These are phyloP conservation scores for Hevea brasiliensis DNA, from an alignment of 345 rosid genomes.

Conservation along the genomic window DNA sequence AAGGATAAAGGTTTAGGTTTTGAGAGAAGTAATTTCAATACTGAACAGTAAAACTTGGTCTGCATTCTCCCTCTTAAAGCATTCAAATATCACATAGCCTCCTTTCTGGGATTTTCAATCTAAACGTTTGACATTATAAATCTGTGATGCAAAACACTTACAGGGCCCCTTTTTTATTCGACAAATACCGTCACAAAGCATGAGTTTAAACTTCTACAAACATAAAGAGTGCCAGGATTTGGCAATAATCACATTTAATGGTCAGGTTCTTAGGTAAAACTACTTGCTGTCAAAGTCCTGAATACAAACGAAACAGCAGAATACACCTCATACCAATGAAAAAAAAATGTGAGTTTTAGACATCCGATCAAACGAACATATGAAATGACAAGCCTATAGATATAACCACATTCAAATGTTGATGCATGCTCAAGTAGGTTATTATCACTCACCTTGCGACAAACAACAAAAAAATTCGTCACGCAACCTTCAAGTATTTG, in stretches of 20 bases:
- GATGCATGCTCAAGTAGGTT: not conserved
- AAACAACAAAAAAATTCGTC: conserved; percentile 70
- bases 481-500: conserved; percentile 75
- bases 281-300: too few species aligned
- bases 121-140: not conserved
- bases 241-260: not conserved
- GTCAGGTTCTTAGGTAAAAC: not conserved
- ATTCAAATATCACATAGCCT: not conserved
- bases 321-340: not conserved
- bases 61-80: not conserved
- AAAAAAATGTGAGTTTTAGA: not conserved
- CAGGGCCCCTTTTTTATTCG: not conserved
- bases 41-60: not conserved
- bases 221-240: not conserved
- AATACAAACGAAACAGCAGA: too few species aligned
- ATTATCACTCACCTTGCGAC: conserved; percentile 50
- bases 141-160: not conserved
- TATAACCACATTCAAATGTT: not conserved
- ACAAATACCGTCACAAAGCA: not conserved
- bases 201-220: not conserved
- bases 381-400: not conserved
- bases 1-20: not conserved
- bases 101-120: not conserved
- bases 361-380: not conserved
- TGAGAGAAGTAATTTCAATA: not conserved